These are phyloP conservation scores for Gaillardinia entomophila DNA, from an alignment of 805 yeast genomes.

Conservation along the genomic window DNA sequence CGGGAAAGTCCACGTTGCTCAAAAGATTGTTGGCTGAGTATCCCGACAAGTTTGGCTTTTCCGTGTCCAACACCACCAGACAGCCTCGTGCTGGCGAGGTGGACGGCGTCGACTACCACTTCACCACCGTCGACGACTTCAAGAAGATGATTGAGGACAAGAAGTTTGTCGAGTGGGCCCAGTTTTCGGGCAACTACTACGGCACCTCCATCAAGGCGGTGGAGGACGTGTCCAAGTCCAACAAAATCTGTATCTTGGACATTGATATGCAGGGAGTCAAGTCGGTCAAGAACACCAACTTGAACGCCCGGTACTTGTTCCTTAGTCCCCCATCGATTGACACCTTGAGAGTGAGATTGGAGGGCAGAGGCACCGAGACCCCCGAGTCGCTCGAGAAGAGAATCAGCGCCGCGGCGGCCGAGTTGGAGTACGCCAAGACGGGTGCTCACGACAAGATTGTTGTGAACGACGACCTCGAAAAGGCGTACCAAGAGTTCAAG, in stretches of 20 bases:
- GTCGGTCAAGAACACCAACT: slow-evolving; percentile 74
- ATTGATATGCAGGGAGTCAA: slow-evolving; percentile 99
- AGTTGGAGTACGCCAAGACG: slow-evolving; percentile 79
- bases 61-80: slow-evolving; percentile 91
- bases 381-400: slow-evolving; percentile 79
- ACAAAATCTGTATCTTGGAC: slow-evolving; percentile 84
- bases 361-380: slow-evolving; percentile 93
- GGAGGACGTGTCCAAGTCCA: slow-evolving; percentile 56
- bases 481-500: slow-evolving; percentile 77
- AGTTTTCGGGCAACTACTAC: slow-evolving; percentile 94
- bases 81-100: slow-evolving; percentile 87
- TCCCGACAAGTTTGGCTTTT: slow-evolving; percentile 89
- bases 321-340: slow-evolving; percentile 92
- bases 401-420: slow-evolving; percentile 79
- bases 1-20: slow-evolving; percentile 93
- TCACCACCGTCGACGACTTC: slow-evolving; percentile 75
- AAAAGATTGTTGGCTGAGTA: slow-evolving; percentile 85
- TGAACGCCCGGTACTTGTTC: slow-evolving; percentile 82
- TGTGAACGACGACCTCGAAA: slow-evolving; percentile 88
- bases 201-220: slow-evolving; percentile 91
- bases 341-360: slow-evolving; percentile 65
- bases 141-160: slow-evolving; percentile 64
- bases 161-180: slow-evolving; percentile 95
- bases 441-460: slow-evolving; percentile 90
- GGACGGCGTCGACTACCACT: slow-evolving; percentile 86